These are phyloP conservation scores for Centaurea solstitialis DNA, from an alignment of 129 eudicot genomes.

Conservation along the genomic window DNA sequence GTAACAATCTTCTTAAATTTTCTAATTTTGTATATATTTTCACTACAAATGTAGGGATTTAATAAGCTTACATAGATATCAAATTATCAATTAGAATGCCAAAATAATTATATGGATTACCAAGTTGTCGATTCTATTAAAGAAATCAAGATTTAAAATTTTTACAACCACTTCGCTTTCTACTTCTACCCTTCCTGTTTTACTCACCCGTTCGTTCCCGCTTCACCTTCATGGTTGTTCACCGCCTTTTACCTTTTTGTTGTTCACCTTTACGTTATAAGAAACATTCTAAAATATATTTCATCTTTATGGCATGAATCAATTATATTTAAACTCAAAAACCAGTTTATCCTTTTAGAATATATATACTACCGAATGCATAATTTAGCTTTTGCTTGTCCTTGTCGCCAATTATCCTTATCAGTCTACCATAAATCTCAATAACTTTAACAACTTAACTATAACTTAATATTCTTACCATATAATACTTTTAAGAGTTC, in stretches of 20 bases:
- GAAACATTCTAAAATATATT: neutral
- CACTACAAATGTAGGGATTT: neutral
- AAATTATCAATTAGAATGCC: no score
- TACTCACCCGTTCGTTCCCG: neutral
- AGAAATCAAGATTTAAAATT: neutral
- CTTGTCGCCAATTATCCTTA: neutral
- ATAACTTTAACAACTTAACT: neutral
- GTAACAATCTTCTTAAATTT: neutral
- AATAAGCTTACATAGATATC: neutral
- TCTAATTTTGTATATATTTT: no score
- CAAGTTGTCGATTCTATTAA: no score
- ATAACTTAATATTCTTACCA: neutral
- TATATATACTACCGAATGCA: neutral
- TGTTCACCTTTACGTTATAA: neutral
- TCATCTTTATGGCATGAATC: neutral
- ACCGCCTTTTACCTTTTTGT: neutral
- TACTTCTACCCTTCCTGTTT: neutral
- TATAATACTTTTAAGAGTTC: neutral
- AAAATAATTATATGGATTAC: no score
- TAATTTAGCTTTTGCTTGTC: neutral
- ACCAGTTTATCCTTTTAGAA: neutral
- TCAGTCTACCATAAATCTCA: neutral
- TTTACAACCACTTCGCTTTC: neutral
- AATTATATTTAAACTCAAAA: neutral
- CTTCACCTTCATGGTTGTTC: neutral